Evolutionary conservation across 129 eudicot species (phyloP).

Genomic region (Ambrosia trifida): DNA sequence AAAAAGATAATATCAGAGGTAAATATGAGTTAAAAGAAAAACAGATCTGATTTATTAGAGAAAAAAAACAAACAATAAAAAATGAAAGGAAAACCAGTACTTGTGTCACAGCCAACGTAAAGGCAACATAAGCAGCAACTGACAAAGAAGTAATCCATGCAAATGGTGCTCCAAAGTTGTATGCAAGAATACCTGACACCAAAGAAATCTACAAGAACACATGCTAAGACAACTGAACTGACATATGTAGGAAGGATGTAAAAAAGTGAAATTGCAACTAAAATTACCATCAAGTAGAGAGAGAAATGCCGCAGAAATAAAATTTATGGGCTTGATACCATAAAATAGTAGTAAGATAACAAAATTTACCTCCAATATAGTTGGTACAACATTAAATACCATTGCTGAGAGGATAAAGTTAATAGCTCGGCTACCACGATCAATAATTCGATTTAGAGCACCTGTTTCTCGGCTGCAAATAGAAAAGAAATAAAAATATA

Average conservation of each 20-base stretch:
- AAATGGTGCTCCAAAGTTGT: constrained; percentile 95
- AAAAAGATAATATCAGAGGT: constrained; percentile 21
- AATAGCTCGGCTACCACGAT: constrained; percentile 99
- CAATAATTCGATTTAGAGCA: constrained; percentile 82
- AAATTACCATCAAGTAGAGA: neutral
- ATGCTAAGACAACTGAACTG: constrained; percentile 28
- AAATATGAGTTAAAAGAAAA: constrained; percentile 8
- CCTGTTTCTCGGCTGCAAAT: constrained; percentile 93
- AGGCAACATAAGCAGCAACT: constrained; percentile 76
- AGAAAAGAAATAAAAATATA: constrained; percentile 15
- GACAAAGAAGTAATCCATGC: constrained; percentile 94
- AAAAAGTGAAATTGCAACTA: constrained; percentile 6
- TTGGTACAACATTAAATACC: constrained; percentile 98
- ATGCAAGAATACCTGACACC: constrained; percentile 95
- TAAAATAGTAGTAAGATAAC: constrained; percentile 12
- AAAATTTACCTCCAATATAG: constrained; percentile 78
- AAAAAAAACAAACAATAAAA: constrained; percentile 1
- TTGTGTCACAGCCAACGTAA: constrained; percentile 89
- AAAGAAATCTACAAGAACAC: constrained; percentile 71
- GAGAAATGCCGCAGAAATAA: neutral
- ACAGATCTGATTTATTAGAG: neutral
- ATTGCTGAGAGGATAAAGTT: constrained; percentile 89
- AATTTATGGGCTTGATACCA: neutral
- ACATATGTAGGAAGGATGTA: constrained; percentile 2
- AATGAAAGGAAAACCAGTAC: constrained; percentile 33